These are phyloP conservation scores for Beta lomatogona DNA, from an alignment of 179 eudicot genomes.

Conservation along the genomic window DNA sequence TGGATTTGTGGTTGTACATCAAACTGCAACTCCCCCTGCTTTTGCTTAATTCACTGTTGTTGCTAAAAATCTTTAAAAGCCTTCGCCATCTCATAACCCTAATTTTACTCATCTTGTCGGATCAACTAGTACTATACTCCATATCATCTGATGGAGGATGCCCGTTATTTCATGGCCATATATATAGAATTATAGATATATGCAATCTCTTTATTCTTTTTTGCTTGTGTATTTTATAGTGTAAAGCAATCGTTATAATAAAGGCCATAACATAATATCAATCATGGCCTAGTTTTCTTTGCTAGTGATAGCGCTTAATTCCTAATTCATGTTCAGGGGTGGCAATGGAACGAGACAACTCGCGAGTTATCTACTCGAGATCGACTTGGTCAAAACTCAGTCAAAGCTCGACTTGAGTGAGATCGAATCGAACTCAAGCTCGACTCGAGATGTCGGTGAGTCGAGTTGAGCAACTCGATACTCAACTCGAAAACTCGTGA, in stretches of 20 bases:
- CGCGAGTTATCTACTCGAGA: no score
- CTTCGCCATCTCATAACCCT: slow-evolving; percentile 21
- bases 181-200: not conserved
- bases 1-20: slow-evolving; percentile 1
- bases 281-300: no score
- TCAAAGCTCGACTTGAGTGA: no score
- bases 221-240: not conserved
- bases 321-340: no score
- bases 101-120: slow-evolving; percentile 42
- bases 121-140: slow-evolving; percentile 13
- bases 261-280: not conserved
- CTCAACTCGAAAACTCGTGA: no score
- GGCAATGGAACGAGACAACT: no score
- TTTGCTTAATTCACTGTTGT: slow-evolving; percentile 47
- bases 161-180: not conserved
- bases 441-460: no score
- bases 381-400: no score
- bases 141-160: not conserved
- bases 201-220: not conserved
- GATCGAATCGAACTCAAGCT: no score
- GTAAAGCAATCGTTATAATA: not conserved
- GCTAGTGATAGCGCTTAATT: no score
- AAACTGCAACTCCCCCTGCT: slow-evolving; percentile 17
- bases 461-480: no score
- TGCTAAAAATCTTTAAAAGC: slow-evolving; percentile 13